Base-by-base conservation (phyloP, 208 protist genomes). In the Trypanosoma caninum region DNA sequence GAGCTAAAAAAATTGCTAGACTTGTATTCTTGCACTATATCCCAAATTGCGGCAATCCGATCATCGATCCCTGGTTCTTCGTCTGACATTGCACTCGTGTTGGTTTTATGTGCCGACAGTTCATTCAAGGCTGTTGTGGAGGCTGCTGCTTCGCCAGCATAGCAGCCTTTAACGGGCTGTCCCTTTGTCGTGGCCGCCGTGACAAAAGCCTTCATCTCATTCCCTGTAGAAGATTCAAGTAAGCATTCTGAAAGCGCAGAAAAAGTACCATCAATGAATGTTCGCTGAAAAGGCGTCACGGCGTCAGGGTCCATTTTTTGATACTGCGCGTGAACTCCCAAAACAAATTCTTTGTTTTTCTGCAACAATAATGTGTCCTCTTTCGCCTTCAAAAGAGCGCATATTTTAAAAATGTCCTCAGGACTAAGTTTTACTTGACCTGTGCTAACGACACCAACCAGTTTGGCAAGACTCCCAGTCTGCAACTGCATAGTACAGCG, bases 251-350 rank as follows among this genome's bases (percentile, higher is more conserved):
- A 51, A 38, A 59, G 25, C 13, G 55, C 25, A 6, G 59, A 33
- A 42, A 80, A 68, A 0, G 71, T 50, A 0, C 56, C 54, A 35
- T 87, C 76, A 38, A 88, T 69, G 22, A 84, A 75, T 14, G 56
- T 65, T 25, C 60, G 58, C 61, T 88, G 81, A 65, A 88, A 88
- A 13, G 77, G 74, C 23, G 51, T 64, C 10, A 83, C 37, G 0
- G 42, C 57, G 9, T 75, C 66, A 25, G 44, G 41, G 31, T 65
- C 45, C 11, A 63, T 51, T 13, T 63, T 47, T 37, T 52, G 10
- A 54, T 80, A 80, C 37, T 72, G 61, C 11, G 23, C 31, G 22
- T 55, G 51, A 18, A 87, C 23, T 33, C 67, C 55, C 40, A 28
- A 42, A 14, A 80, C 20, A 64, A 87, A 87, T 6, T 10, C 13